Evolutionary conservation across 2,329 filamentous ascomycete species (phyloP).

Genomic region (Trichoderma polysporum): DNA sequence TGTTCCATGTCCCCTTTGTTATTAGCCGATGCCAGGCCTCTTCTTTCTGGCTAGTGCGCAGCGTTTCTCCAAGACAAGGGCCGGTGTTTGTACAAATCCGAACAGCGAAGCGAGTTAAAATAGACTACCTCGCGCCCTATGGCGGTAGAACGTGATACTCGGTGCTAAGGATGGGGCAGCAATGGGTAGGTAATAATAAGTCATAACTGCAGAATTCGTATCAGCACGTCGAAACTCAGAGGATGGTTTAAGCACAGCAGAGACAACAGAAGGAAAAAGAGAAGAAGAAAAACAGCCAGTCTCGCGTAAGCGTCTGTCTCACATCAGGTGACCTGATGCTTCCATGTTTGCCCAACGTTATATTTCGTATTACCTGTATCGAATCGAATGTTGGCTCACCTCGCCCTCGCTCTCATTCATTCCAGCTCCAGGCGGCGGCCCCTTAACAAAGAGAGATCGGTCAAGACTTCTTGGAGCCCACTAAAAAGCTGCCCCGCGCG

Average conservation of each 20-base stretch:
- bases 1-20: background rate
- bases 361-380: background rate
- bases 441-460: background rate
- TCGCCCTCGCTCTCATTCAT: no score
- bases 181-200: no score
- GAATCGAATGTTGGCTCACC: background rate
- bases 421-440: background rate
- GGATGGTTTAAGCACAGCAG: no score
- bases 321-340: background rate
- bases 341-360: background rate
- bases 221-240: no score
- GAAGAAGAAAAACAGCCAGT: no score
- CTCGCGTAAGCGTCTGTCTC: no score
- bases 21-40: background rate
- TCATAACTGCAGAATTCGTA: no score
- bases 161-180: background rate
- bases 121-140: background rate
- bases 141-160: background rate
- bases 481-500: background rate
- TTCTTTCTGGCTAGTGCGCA: background rate
- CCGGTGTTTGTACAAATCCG: background rate
- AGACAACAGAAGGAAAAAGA: no score
- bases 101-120: slow-evolving; percentile 1
- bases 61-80: background rate
- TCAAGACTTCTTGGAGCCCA: background rate